These are phyloP conservation scores for Suillus alpinus DNA, from an alignment of 768 basidiomycete genomes.

Conservation along the genomic window DNA sequence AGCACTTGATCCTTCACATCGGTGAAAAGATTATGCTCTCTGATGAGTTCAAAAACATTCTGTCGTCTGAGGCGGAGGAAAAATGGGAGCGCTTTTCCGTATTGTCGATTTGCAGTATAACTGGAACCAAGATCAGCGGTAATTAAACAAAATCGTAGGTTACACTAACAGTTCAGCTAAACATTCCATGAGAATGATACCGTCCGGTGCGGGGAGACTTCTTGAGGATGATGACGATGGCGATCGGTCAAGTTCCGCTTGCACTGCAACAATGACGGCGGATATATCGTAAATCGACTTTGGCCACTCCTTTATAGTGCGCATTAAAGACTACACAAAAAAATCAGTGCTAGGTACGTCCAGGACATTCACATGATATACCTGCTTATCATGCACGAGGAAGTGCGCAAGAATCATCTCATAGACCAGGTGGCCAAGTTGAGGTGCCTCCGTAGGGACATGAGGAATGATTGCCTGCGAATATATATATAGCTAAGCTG, in stretches of 20 bases:
- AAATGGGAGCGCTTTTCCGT: slow-evolving; percentile 90
- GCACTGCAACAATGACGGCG: slow-evolving; percentile 87
- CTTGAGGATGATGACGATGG: slow-evolving; percentile 49
- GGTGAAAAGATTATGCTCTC: slow-evolving; percentile 90
- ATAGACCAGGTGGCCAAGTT: slow-evolving; percentile 81
- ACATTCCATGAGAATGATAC: slow-evolving; percentile 84
- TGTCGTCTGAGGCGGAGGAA: slow-evolving; percentile 82
- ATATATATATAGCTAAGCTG: slow-evolving; percentile 1
- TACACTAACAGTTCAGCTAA: slow-evolving; percentile 78
- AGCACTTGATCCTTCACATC: slow-evolving; percentile 93
- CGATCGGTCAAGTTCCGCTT: slow-evolving; percentile 70
- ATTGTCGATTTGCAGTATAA: slow-evolving; percentile 84
- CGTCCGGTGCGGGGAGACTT: slow-evolving; percentile 42
- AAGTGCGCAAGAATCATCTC: slow-evolving; percentile 93
- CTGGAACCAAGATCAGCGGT: slow-evolving; percentile 36
- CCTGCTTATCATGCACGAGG: slow-evolving; percentile 72
- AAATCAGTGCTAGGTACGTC: not conserved
- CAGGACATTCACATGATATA: slow-evolving; percentile 27
- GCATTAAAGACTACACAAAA: slow-evolving; percentile 58
- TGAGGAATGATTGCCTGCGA: slow-evolving; percentile 81
- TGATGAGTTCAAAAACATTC: slow-evolving; percentile 92
- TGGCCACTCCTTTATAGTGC: slow-evolving; percentile 87
- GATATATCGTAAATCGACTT: slow-evolving; percentile 83
- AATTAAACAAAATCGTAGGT: not conserved
- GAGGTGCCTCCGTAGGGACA: slow-evolving; percentile 80